phyloP scores from a whole-genome alignment of 2,329 filamentous ascomycete genomes.

The Fonsecaea monophora region DNA sequence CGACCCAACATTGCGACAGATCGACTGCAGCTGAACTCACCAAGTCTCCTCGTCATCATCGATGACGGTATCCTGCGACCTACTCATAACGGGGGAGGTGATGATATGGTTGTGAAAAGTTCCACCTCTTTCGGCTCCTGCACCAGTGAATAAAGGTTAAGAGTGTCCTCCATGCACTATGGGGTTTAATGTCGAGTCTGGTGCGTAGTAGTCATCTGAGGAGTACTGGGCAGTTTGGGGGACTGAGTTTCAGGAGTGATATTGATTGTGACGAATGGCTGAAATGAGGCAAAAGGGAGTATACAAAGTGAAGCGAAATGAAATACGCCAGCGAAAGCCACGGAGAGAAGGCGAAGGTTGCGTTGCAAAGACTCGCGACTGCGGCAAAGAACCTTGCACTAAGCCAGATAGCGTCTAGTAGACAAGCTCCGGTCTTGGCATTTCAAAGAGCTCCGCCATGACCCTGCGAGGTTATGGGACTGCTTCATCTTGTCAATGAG shows the following conservation, averaged over 20 bases:
- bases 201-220: neutral
- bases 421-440: neutral
- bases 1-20: slow-evolving; percentile 6
- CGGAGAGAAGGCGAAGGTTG: slow-evolving; percentile 29
- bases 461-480: neutral
- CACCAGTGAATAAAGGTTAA: slow-evolving; percentile 32
- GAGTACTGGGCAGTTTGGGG: neutral
- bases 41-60: slow-evolving; percentile 59
- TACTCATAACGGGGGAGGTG: slow-evolving; percentile 49
- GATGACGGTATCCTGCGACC: slow-evolving; percentile 57
- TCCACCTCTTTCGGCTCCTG: slow-evolving; percentile 40
- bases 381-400: slow-evolving; percentile 10
- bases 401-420: neutral
- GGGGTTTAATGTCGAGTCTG: neutral
- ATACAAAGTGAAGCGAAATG: slow-evolving; percentile 13
- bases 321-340: slow-evolving; percentile 20
- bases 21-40: slow-evolving; percentile 42
- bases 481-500: neutral
- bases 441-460: slow-evolving; percentile 13
- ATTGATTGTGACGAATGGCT: neutral
- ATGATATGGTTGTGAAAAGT: slow-evolving; percentile 27
- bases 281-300: slow-evolving; percentile 10
- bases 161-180: slow-evolving; percentile 39
- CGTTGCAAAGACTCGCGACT: slow-evolving; percentile 16
- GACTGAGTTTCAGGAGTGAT: neutral